Percentiles rank a stretch among this genome's conserved stretches.
Evolutionary conservation across 2,329 filamentous ascomycete species (phyloP).

Genomic region (Monosporascus sp.): DNA sequence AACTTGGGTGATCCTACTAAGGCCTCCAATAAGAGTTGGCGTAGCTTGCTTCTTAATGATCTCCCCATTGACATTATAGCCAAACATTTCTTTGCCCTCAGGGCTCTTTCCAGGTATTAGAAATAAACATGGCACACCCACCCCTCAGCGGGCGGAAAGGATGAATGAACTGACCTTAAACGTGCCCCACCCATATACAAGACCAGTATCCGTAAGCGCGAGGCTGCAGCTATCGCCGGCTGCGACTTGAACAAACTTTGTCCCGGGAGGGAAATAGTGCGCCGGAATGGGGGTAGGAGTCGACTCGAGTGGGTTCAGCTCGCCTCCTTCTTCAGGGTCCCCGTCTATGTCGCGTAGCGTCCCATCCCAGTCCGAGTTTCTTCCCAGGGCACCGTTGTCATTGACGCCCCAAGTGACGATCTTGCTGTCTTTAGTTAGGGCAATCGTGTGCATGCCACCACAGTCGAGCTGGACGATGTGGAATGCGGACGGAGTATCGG

Average conservation of each 20-base stretch:
- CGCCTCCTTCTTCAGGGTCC: slow-evolving; percentile 39
- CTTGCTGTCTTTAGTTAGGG: slow-evolving; percentile 56
- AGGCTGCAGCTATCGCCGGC: slow-evolving; percentile 59
- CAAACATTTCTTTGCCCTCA: not conserved
- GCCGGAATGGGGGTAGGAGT: slow-evolving; percentile 51
- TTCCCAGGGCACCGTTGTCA: slow-evolving; percentile 47
- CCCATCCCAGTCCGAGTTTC: slow-evolving; percentile 7
- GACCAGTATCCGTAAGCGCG: slow-evolving; percentile 57
- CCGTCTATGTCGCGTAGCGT: too few species aligned
- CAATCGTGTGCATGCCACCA: slow-evolving; percentile 60
- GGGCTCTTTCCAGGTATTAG: too few species aligned
- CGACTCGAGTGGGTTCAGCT: slow-evolving; percentile 55
- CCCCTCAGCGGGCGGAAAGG: too few species aligned
- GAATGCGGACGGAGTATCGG: too few species aligned
- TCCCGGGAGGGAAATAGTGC: slow-evolving; percentile 47
- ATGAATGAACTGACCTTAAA: slow-evolving; percentile 49
- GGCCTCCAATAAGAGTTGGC: slow-evolving; percentile 44
- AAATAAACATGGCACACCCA: slow-evolving; percentile 1
- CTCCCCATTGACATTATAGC: slow-evolving; percentile 7
- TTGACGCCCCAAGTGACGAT: slow-evolving; percentile 63
- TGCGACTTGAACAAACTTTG: slow-evolving; percentile 52
- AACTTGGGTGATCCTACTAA: slow-evolving; percentile 51
- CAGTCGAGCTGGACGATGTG: slow-evolving; percentile 32
- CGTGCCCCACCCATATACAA: slow-evolving; percentile 63
- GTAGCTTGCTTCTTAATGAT: slow-evolving; percentile 8